Percentiles rank a stretch among this genome's conserved stretches.
Evolutionary conservation across 768 basidiomycete species (phyloP).

Genomic region (Lactifluus pinguis): DNA sequence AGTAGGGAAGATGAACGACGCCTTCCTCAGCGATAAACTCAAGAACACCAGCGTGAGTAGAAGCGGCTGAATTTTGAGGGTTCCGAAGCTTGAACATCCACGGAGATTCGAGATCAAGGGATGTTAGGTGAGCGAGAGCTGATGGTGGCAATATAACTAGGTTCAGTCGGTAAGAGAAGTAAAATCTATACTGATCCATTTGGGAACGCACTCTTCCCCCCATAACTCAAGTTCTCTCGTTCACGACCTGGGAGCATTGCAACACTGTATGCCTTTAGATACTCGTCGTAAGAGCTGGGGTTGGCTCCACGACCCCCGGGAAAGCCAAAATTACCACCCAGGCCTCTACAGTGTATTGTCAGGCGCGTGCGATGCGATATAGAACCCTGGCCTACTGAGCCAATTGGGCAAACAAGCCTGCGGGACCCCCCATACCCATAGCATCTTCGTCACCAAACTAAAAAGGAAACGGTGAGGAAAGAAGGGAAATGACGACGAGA

Average conservation of each 20-base stretch:
- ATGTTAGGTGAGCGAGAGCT: slow-evolving; percentile 78
- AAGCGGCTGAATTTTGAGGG: slow-evolving; percentile 73
- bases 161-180: slow-evolving; percentile 11
- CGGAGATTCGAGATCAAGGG: slow-evolving; percentile 80
- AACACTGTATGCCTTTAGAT: slow-evolving; percentile 90
- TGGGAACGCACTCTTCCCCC: slow-evolving; percentile 83
- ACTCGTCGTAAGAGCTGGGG: slow-evolving; percentile 79
- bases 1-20: slow-evolving; percentile 88
- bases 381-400: slow-evolving; percentile 39
- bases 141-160: slow-evolving; percentile 97
- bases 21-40: slow-evolving; percentile 99
- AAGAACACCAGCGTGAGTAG: slow-evolving; percentile 93
- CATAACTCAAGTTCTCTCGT: slow-evolving; percentile 88
- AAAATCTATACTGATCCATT: slow-evolving; percentile 13
- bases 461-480: not conserved
- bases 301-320: slow-evolving; percentile 38
- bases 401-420: slow-evolving; percentile 55
- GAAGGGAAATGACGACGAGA: not conserved
- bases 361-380: not conserved
- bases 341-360: slow-evolving; percentile 33
- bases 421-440: slow-evolving; percentile 39
- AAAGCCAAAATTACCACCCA: slow-evolving; percentile 42
- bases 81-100: slow-evolving; percentile 98
- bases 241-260: slow-evolving; percentile 85
- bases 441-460: slow-evolving; percentile 16